Base-by-base conservation (phyloP, 2,329 filamentous ascomycete species). In the Rhynchosporium secalis region DNA sequence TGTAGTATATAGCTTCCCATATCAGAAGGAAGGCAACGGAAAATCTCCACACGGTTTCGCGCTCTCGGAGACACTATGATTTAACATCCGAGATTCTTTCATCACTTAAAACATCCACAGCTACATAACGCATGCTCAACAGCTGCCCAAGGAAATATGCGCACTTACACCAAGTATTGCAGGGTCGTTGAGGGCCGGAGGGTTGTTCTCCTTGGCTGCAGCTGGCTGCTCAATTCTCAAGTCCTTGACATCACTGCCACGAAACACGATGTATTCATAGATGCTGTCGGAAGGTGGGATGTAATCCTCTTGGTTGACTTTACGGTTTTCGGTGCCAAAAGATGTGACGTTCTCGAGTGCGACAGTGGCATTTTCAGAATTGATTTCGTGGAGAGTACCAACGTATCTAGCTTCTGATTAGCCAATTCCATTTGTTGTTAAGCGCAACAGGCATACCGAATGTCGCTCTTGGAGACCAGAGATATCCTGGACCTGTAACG, bases 1-100 rank as follows among this genome's bases (percentile, higher is more conserved):
- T 48, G 55, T 56, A 48, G 36, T 41, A 43, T 60, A 45, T 15
- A 63, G 45, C 43, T 65, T 61, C 60, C 70, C 70, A 58, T 74
- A 87, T 96, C 92, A 97, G 92, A 96, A 97, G 93, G 93, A 97
- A 97, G 93, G 92, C 93, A 97, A 96, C 93, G 92, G 93, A 96
- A 66, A 88, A 90, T 86, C 79, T 96, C 93, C 88, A 96, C 93
- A 96, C 81, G 84, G 84, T 81, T 86, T 87, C 96, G 92, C 92
- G 92, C 92, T 90, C 89, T 89, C 90, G 90, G 90, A 89, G 88
- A 86, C 83, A 85, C 85, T 81, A 83, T 82, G 83, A 64, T 78
- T 96, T 96, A 91, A 95, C 91, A 96, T 96, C 93, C 93, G 92
- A 84, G 89, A 91, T 96, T 80, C 36, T 80, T 95, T 96, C 91